Base-by-base conservation (phyloP, 805 yeast species). In the Ogataea parapolymorpha region DNA sequence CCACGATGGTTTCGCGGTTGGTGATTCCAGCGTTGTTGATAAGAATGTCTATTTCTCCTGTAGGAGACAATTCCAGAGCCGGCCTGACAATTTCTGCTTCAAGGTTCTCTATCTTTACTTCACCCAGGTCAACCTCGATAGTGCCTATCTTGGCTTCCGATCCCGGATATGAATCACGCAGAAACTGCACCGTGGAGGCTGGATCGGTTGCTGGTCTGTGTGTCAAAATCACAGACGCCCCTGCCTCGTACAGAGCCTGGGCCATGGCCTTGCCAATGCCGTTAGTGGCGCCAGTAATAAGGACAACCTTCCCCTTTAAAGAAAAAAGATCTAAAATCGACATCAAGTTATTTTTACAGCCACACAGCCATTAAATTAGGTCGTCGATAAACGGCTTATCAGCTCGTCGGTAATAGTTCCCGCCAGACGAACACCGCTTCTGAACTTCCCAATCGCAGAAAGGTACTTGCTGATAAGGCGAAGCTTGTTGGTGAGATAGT, bases 241-340 rank as follows among this genome's bases (percentile, higher is more conserved):
- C 76, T 9, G 77, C 77, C 44, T 68, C 70, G 7, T 76, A 78
- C 22, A 76, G 54, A 13, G 74, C 80, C 28, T 61, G 51, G 15
- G 78, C 79, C 54, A 75, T 72, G 30, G 72, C 70, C 24, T 65
- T 67, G 7, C 82, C 82, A 47, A 76, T 76, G 5, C 82, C 82
- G 16, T 73, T 67, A 28, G 79, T 71, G 26, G 74, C 79, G 6
- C 82, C 82, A 13, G 80, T 69, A 27, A 73, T 59, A 8, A 70
- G 42, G 5, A 69, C 73, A 10, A 61, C 67, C 47, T 68, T 66
- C 8, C 71, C 72, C 37, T 60, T 48, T 7, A 66, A 54, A 2
- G 71, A 65, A 41, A 63, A 70, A 41, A 60, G 51, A n/a, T 45
- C 40, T 6, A 32, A 26, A n/a, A 35, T 17, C 15, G 26, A 6